These are phyloP conservation scores for Candida fluviatilis DNA, from an alignment of 805 yeast species.

Conservation along the genomic window DNA sequence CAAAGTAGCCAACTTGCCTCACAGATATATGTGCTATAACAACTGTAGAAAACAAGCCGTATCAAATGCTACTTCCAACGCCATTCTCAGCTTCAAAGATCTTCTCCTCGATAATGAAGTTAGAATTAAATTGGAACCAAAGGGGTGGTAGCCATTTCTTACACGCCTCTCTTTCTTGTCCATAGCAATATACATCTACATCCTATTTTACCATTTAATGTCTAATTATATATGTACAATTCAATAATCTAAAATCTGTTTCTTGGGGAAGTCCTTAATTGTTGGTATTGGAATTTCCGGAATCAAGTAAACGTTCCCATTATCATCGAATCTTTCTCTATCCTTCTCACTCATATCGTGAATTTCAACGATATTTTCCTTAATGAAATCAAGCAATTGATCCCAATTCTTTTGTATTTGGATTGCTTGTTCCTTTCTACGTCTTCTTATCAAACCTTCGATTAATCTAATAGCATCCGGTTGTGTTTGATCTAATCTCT, in stretches of 20 bases:
- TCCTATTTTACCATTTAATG: too few species aligned
- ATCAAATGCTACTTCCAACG: constrained; percentile 41
- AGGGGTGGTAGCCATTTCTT: too few species aligned
- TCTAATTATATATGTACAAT: not conserved
- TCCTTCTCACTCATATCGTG: constrained; percentile 80
- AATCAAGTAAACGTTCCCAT: constrained; percentile 75
- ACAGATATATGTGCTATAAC: constrained; percentile 29
- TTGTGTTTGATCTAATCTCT: constrained; percentile 69
- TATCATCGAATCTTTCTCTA: constrained; percentile 83
- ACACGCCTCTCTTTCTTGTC: too few species aligned
- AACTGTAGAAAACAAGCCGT: constrained; percentile 46
- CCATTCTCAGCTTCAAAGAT: constrained; percentile 21
- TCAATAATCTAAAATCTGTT: constrained; percentile 56
- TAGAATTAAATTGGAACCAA: constrained; percentile 3
- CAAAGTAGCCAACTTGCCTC: constrained; percentile 26
- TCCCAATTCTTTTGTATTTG: constrained; percentile 68
- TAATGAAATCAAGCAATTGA: constrained; percentile 52
- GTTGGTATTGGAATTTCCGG: constrained; percentile 73
- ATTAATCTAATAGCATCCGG: constrained; percentile 71
- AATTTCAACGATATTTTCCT: constrained; percentile 67
- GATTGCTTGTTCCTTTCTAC: constrained; percentile 73
- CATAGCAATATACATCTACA: too few species aligned
- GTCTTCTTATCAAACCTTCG: constrained; percentile 71
- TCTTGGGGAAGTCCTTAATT: constrained; percentile 58
- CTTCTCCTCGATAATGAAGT: constrained; percentile 9